phyloP scores from a whole-genome alignment of 2,329 filamentous ascomycete species.

The Aquanectria penicillioides region DNA sequence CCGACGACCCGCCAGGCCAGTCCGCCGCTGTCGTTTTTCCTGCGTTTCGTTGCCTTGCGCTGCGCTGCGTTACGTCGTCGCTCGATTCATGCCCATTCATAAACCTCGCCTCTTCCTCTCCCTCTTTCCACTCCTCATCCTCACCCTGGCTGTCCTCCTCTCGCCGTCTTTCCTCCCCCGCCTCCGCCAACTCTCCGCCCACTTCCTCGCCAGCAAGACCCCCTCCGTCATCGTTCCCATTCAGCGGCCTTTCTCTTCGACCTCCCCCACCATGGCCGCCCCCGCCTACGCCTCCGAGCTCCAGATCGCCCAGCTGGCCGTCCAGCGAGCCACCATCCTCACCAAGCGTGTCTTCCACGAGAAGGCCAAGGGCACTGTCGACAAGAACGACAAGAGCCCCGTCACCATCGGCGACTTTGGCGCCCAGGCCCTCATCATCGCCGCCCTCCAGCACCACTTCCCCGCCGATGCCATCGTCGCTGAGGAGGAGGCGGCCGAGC shows the following conservation, averaged over 20 bases:
- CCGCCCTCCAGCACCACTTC: constrained; percentile 89
- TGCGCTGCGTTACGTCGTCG: background rate
- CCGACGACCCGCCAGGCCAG: constrained; percentile 26
- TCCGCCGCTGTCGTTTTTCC: background rate
- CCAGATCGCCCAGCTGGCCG: constrained; percentile 84
- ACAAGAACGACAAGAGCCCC: constrained; percentile 93
- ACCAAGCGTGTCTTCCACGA: constrained; percentile 72
- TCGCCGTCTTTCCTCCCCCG: constrained; percentile 39
- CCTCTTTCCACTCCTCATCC: constrained; percentile 32
- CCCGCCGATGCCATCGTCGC: constrained; percentile 91
- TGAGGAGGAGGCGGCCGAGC: constrained; percentile 88
- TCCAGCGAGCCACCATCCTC: constrained; percentile 76
- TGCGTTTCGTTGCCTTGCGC: background rate
- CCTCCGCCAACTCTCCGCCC: constrained; percentile 41
- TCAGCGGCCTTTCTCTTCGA: constrained; percentile 13
- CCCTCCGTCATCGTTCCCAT: constrained; percentile 29
- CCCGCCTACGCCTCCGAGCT: constrained; percentile 79
- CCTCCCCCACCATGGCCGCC: constrained; percentile 46
- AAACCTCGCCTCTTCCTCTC: constrained; percentile 19
- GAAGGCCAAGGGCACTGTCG: constrained; percentile 90
- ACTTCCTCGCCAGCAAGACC: constrained; percentile 34
- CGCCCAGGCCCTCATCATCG: constrained; percentile 95
- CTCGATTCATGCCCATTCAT: constrained; percentile 25
- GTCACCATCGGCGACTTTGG: constrained; percentile 99
- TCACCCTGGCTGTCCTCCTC: constrained; percentile 43